Base-by-base conservation (phyloP, 306 rosid species). In the Pyrus bretschneideri region DNA sequence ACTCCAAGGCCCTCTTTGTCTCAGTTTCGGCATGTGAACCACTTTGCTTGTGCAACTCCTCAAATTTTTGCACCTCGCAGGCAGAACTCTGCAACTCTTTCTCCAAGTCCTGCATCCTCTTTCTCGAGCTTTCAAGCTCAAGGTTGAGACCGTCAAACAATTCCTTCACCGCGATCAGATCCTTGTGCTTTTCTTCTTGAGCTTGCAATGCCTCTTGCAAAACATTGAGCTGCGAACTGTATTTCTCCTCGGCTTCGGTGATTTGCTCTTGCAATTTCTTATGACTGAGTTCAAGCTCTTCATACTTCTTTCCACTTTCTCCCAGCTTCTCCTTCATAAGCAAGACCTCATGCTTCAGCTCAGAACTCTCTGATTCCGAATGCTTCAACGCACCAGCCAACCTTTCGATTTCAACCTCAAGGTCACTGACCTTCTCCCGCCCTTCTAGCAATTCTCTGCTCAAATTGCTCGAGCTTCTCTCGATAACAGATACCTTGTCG, bases 1-100 rank as follows among this genome's bases (percentile, higher is more conserved):
- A 78, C 78, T 92, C 97, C 30, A 86, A 33, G 51, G 91, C 97
- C 80, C 78, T 89, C 82, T 83, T 87, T 46, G 83, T 83, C 85
- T 87, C 97, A 11, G 92, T 81, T 75, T 95, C 98, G 13, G 97
- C 97, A 19, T 85, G 93, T 2, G 77, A 85, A 38, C 97, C 90
- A 80, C 96, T 95, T 87, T 89, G 78, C 88, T 88, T 85, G 78
- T 92, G 98, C 73, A 95, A 90, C 82, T 92, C 93, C 87, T 92
- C 97, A 33, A 86, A 92, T 83, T 89, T 95, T 61, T 64, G 78
- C 0, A 81, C 87, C 84, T 92, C 98, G 0, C 71, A 85, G 7
- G 67, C 87, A 70, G 92, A 90, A 75, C 55, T 67, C 80, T 88
- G 76, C 78, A 92, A 86, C 76, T 87, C 85, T 18, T 83, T 78